These are phyloP conservation scores for Datura wrightii DNA, from an alignment of 257 asterid genomes.

Conservation along the genomic window DNA sequence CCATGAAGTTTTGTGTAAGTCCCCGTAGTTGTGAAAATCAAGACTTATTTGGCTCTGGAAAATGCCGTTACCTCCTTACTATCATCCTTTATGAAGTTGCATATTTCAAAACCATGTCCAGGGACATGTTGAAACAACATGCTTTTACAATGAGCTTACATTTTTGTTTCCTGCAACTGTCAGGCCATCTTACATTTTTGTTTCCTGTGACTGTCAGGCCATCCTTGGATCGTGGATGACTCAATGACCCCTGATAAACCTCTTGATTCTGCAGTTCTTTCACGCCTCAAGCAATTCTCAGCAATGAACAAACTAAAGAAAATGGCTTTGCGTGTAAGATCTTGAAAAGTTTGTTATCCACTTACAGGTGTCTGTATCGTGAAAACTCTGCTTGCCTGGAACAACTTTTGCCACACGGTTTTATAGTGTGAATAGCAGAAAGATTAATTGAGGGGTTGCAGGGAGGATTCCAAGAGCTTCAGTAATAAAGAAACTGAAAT, in stretches of 20 bases:
- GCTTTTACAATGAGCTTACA: neutral
- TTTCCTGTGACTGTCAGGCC: conserved; percentile 58
- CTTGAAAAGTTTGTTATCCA: conserved; percentile 31
- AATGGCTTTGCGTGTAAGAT: conserved; percentile 94
- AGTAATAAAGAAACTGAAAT: conserved; percentile 1
- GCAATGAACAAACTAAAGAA: conserved; percentile 98
- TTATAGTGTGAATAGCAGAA: neutral
- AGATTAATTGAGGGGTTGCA: neutral
- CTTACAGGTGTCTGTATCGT: neutral
- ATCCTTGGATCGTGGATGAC: conserved; percentile 96
- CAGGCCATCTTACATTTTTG: neutral
- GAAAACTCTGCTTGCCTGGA: neutral
- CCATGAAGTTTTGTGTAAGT: conserved; percentile 90
- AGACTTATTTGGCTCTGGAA: neutral
- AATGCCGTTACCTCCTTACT: neutral
- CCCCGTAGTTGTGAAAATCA: neutral
- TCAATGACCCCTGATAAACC: conserved; percentile 93
- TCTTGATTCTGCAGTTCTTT: conserved; percentile 91
- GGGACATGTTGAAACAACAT: neutral
- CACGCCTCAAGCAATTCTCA: conserved; percentile 95
- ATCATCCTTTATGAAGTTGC: neutral
- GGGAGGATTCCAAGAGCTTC: conserved; percentile 17
- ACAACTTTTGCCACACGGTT: neutral
- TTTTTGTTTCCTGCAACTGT: no score
- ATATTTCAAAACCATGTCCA: conserved; percentile 1